Percentiles rank a stretch among this genome's conserved stretches.
These are phyloP conservation scores for Phytophthora hybrid DNA, from an alignment of 352 stramenopile genomes.

Conservation along the genomic window DNA sequence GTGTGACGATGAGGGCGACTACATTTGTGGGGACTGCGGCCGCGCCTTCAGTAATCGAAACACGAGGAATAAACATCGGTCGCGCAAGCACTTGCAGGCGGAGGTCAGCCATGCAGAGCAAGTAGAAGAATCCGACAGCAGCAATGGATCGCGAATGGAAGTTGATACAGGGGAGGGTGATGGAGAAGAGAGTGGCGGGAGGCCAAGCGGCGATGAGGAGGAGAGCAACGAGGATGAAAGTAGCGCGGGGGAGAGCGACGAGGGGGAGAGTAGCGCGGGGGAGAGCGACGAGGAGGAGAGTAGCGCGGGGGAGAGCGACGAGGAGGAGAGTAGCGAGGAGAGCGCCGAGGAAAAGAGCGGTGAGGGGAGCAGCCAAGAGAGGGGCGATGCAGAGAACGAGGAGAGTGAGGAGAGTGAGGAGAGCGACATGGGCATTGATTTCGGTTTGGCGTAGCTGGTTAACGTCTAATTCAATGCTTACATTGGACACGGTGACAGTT, in stretches of 20 bases:
- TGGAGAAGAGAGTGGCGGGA: too few species aligned
- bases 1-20: background rate
- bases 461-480: background rate
- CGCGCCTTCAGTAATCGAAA: background rate
- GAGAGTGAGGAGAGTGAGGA: background rate
- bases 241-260: background rate
- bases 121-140: background rate
- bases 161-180: background rate
- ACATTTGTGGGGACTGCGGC: background rate
- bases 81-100: too few species aligned
- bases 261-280: too few species aligned
- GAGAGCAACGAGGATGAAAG: background rate
- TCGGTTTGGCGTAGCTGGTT: background rate
- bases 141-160: background rate
- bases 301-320: too few species aligned
- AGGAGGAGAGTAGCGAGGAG: too few species aligned
- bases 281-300: too few species aligned
- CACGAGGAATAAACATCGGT: background rate
- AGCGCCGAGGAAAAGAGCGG: too few species aligned
- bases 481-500: background rate
- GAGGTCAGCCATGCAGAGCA: background rate
- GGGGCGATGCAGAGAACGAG: background rate
- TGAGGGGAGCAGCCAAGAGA: too few species aligned
- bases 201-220: background rate
- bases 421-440: background rate